Conservation (phyloP, 495 filamentous ascomycete species). For the Immersiella caudata region DNA sequence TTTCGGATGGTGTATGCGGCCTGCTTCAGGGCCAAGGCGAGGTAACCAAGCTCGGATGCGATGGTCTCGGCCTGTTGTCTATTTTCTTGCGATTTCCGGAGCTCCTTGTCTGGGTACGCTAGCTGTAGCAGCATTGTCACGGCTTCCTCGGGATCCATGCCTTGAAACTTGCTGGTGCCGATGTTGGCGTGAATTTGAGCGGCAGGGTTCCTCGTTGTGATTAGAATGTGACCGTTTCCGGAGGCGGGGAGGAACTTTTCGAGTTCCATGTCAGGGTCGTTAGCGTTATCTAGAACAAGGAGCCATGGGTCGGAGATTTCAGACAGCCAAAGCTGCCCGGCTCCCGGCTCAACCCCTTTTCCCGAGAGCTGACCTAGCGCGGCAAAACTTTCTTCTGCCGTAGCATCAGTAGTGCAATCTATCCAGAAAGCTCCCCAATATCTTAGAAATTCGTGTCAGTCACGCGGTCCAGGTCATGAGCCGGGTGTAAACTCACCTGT, state of each 20-base stretch:
- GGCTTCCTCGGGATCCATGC: constrained; percentile 16
- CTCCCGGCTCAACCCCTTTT: constrained; percentile 9
- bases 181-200: constrained; percentile 7
- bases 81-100: neutral
- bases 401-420: constrained; percentile 14
- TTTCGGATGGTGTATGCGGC: constrained; percentile 14
- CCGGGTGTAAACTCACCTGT: neutral
- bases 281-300: constrained; percentile 12
- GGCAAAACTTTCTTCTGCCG: constrained; percentile 12
- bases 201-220: constrained; percentile 13
- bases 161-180: constrained; percentile 11
- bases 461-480: neutral
- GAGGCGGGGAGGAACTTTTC: constrained; percentile 11
- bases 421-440: constrained; percentile 15
- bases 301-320: constrained; percentile 12
- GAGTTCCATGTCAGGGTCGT: constrained; percentile 13
- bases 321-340: constrained; percentile 15
- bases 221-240: constrained; percentile 8
- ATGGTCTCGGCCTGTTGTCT: constrained; percentile 6
- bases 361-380: constrained; percentile 5
- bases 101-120: constrained; percentile 14
- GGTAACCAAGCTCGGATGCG: constrained; percentile 13
- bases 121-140: constrained; percentile 12
- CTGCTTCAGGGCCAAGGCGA: constrained; percentile 14
- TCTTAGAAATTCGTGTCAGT: neutral